Evolutionary conservation across 164 flowering plant genomes (phyloP), one percentile per base, ranked within the genome.

Genomic region (Umbilicus rupestris): DNA sequence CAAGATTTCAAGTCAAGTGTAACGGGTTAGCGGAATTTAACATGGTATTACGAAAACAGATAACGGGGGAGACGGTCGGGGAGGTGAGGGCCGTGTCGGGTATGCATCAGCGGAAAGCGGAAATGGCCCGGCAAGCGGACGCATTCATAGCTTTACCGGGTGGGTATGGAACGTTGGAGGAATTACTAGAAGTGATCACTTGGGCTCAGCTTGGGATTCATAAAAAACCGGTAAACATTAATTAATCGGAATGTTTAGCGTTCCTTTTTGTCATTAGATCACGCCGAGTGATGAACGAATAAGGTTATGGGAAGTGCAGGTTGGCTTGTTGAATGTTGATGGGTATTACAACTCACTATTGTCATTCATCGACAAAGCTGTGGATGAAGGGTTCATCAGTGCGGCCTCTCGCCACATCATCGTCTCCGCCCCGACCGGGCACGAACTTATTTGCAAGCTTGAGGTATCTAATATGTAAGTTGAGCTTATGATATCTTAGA

Each of bases 121-220:
- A 89, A 74, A 89, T 89, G 96, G 87, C 96, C 37, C 83, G 96
- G 8, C 96, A 84, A 73, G 89, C 96, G 7, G 96, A 89, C 66
- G 96, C 92, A 12, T 89, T 89, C 70, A 84, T 89, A 64, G 96
- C 96, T 52, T 77, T 89, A 59, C 96, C 96, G 45, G 96, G 95
- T 85, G 92, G 92, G 4, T 87, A 87, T 44, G 92, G 89, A 17
- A 87, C 92, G 7, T 68, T 87, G 62, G 92, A 87, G 72, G 92
- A 87, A 46, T 77, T 87, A 2, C 73, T 87, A 46, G 91, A 86
- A 75, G 88, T 86, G 16, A 86, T 86, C 79, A 86, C 91, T 11
- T 86, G 91, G 91, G 89, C 92, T 72, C 89, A 87, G 63, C 60
- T 87, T 50, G 89, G 92, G 14, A 87, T 87, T 68, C 92, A 87